These are phyloP conservation scores for Coelastrella sp. DNA, from an alignment of 139 green algal species.

Conservation along the genomic window DNA sequence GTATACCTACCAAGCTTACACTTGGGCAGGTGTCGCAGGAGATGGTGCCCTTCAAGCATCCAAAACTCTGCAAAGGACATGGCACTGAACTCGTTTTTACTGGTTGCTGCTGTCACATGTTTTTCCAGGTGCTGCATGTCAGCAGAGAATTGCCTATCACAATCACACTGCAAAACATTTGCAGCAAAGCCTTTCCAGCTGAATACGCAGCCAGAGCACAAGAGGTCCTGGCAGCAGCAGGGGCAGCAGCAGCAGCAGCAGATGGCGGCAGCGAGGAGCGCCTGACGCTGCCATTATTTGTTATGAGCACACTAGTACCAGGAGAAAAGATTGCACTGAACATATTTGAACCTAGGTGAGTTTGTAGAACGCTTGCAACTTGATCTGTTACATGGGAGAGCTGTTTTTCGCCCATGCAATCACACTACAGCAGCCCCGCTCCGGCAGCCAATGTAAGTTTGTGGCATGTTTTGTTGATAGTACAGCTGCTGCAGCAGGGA, in stretches of 20 bases:
- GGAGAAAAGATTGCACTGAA: conserved; percentile 92
- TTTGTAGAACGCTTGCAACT: too few species aligned
- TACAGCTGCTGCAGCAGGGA: too few species aligned
- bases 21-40: too few species aligned
- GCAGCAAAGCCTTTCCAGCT: conserved; percentile 76
- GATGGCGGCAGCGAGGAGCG: conserved; percentile 9
- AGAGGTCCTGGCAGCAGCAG: conserved; percentile 2
- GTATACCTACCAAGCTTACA: too few species aligned
- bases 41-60: not conserved
- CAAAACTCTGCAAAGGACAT: not conserved
- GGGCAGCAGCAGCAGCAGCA: conserved; percentile 13
- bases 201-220: conserved; percentile 74
- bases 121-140: conserved; percentile 66
- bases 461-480: too few species aligned
- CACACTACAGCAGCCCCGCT: too few species aligned
- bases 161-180: conserved; percentile 77
- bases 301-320: conserved; percentile 90
- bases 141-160: conserved; percentile 72
- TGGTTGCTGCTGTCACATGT: not conserved
- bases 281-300: conserved; percentile 84
- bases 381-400: too few species aligned
- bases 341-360: conserved; percentile 95
- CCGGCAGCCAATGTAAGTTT: too few species aligned
- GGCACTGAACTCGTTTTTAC: not conserved
- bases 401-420: too few species aligned